A percentile compares a stretch with the other conserved stretches of the same genome.
Conservation (phyloP, 2,329 filamentous ascomycete genomes). For the Beauveria varroae region DNA sequence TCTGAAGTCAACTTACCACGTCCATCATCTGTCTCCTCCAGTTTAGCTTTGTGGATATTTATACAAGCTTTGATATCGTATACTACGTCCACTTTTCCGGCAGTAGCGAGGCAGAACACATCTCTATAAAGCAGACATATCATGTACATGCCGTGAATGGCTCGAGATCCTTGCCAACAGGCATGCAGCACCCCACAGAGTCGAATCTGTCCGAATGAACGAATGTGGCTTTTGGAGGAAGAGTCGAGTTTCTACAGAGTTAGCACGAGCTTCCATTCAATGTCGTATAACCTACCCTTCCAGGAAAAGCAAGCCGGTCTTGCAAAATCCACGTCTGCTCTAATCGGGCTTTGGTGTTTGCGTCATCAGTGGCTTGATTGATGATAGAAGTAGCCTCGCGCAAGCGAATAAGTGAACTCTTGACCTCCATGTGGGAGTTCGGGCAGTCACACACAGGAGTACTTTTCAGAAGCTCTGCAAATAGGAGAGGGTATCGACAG, state of each 20-base stretch:
- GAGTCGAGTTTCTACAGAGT: constrained; percentile 38
- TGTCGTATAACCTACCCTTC: constrained; percentile 45
- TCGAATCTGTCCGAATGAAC: constrained; percentile 69
- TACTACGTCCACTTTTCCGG: constrained; percentile 53
- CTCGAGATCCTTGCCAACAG: constrained; percentile 66
- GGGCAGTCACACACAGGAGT: constrained; percentile 84
- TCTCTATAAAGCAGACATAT: constrained; percentile 77
- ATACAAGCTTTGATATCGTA: constrained; percentile 74
- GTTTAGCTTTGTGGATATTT: constrained; percentile 52
- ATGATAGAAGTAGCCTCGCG: constrained; percentile 71
- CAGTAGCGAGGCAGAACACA: constrained; percentile 67
- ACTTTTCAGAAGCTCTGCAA: constrained; percentile 72
- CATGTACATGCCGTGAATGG: constrained; percentile 72
- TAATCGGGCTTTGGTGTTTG: constrained; percentile 58
- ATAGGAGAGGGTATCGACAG: constrained; percentile 83
- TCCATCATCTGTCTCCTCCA: constrained; percentile 70
- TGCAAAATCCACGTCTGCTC: constrained; percentile 82
- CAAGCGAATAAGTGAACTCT: constrained; percentile 62
- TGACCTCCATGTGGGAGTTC: constrained; percentile 70
- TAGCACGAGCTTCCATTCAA: not conserved
- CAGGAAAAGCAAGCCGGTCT: constrained; percentile 67
- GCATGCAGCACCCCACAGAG: constrained; percentile 79
- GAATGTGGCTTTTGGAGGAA: constrained; percentile 58
- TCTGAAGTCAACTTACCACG: constrained; percentile 44
- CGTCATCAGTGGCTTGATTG: constrained; percentile 76